These are phyloP conservation scores for Coniochaeta sp. DNA, from an alignment of 2,329 filamentous ascomycete species.

Conservation along the genomic window DNA sequence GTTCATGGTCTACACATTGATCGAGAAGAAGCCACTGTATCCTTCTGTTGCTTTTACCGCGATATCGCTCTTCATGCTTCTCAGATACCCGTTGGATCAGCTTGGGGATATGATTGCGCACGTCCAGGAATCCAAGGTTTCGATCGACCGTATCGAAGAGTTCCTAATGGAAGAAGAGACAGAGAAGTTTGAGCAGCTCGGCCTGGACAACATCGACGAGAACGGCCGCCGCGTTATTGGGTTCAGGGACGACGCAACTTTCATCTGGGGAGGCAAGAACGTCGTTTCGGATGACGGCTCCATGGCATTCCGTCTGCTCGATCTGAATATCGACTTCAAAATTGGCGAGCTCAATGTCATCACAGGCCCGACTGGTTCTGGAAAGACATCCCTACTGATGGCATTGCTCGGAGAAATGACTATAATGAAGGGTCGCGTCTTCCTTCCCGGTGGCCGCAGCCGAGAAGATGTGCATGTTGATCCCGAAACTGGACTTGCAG, in stretches of 20 bases:
- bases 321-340: conserved; percentile 74
- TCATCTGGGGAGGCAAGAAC: conserved; percentile 77
- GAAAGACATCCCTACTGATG: conserved; percentile 95
- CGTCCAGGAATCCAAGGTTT: conserved; percentile 95
- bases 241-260: conserved; percentile 71
- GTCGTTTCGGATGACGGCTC: conserved; percentile 55
- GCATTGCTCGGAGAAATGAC: conserved; percentile 96
- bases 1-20: conserved; percentile 84
- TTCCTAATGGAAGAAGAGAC: conserved; percentile 93
- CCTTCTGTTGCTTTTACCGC: conserved; percentile 94
- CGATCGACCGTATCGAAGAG: conserved; percentile 90
- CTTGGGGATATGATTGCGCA: conserved; percentile 98
- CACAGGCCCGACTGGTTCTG: conserved; percentile 85
- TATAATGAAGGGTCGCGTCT: conserved; percentile 69
- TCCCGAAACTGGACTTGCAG: conserved; percentile 76
- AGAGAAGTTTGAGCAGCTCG: conserved; percentile 84
- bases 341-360: conserved; percentile 88
- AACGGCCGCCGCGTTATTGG: conserved; percentile 70
- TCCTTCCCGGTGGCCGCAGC: conserved; percentile 76
- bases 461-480: conserved; percentile 79
- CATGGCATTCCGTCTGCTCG: conserved; percentile 73
- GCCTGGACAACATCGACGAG: conserved; percentile 59
- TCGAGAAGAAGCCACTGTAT: conserved; percentile 82
- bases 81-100: conserved; percentile 89
- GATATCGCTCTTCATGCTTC: conserved; percentile 88